Evolutionary conservation across 1,284 basidiomycete species (phyloP).

Genomic region (Chiua sp.): DNA sequence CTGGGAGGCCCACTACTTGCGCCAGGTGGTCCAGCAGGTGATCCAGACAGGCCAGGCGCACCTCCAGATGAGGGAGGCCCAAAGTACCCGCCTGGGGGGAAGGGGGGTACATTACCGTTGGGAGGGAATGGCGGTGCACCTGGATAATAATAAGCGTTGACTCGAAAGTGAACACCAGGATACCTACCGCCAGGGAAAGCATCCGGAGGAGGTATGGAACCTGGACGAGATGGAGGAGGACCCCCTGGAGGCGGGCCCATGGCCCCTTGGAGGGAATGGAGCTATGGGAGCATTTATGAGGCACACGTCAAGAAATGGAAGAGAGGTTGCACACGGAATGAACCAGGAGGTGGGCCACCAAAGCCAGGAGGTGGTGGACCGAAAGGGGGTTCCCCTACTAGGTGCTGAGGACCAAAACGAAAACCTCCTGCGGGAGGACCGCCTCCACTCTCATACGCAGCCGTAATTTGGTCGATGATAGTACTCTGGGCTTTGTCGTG

Average conservation of each 20-base stretch:
- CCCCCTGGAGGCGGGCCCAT: constrained; percentile 62
- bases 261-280: constrained; percentile 67
- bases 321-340: constrained; percentile 17
- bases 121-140: constrained; percentile 69
- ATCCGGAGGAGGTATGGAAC: constrained; percentile 41
- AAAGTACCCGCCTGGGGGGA: constrained; percentile 50
- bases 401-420: constrained; percentile 78
- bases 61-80: constrained; percentile 37
- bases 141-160: constrained; percentile 15
- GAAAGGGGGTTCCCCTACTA: constrained; percentile 41
- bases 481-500: constrained; percentile 97
- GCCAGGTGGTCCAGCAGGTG: constrained; percentile 31
- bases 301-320: not conserved
- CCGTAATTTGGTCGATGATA: constrained; percentile 96
- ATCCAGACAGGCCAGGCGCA: constrained; percentile 36
- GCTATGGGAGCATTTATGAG: constrained; percentile 36
- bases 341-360: constrained; percentile 42
- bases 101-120: constrained; percentile 46
- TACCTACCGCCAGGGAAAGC: constrained; percentile 48
- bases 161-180: not conserved
- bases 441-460: constrained; percentile 84
- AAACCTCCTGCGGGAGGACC: constrained; percentile 87
- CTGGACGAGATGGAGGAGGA: constrained; percentile 44
- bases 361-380: constrained; percentile 28
- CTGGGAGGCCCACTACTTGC: constrained; percentile 28